phyloP scores from a whole-genome alignment of 257 asterid genomes.

The Ligustrum vulgare region DNA sequence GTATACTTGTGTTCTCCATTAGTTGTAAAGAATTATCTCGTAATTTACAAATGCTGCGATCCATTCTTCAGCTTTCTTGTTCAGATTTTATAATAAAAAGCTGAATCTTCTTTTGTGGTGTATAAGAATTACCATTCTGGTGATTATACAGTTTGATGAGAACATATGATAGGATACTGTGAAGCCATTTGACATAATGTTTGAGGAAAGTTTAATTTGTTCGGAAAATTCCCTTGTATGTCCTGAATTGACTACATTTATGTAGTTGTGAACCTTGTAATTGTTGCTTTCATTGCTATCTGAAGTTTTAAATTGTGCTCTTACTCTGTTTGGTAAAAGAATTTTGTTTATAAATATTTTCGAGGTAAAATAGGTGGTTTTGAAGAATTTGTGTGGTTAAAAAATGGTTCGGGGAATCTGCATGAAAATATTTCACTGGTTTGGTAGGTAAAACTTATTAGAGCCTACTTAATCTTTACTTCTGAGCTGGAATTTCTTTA shows the following conservation, averaged over 20 bases:
- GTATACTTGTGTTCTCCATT: constrained; percentile 16
- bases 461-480: neutral
- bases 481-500: neutral
- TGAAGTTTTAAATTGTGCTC: neutral
- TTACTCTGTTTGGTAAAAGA: too few species aligned
- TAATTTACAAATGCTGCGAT: neutral
- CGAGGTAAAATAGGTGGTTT: too few species aligned
- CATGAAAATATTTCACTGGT: neutral
- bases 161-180: neutral
- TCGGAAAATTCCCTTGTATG: neutral
- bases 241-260: neutral
- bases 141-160: neutral
- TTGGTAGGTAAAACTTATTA: neutral
- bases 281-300: neutral
- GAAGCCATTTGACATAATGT: neutral
- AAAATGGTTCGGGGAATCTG: neutral
- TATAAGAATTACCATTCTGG: neutral
- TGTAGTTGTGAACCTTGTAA: neutral
- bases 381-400: too few species aligned
- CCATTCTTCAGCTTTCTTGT: neutral
- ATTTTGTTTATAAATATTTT: too few species aligned
- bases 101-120: neutral
- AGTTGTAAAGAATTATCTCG: neutral
- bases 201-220: neutral
- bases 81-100: neutral